phyloP scores from a whole-genome alignment of 371 early-diverging fungal species.

The Apophysomyces sp. region DNA sequence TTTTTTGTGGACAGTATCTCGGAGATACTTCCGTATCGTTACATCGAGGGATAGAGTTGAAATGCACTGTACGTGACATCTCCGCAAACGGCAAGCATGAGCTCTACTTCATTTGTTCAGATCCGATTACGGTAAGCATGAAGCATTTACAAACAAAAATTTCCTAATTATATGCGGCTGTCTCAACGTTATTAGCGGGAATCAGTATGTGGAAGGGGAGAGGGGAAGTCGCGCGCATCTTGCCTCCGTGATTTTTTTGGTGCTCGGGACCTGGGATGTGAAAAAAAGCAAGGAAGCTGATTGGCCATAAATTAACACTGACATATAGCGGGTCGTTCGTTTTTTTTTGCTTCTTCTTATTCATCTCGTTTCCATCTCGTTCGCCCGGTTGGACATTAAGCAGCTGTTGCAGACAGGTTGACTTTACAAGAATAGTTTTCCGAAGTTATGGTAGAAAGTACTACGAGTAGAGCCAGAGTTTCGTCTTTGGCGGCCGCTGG shows the following conservation, averaged over 20 bases:
- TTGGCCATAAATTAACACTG: background rate
- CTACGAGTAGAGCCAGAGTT: slow-evolving; percentile 14
- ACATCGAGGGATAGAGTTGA: background rate
- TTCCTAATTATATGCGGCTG: too few species aligned
- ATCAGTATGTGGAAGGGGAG: background rate
- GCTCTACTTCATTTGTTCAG: background rate
- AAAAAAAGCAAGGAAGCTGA: background rate
- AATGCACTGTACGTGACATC: background rate
- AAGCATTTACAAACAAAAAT: too few species aligned
- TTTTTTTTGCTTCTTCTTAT: slow-evolving; percentile 1
- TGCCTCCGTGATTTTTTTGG: background rate
- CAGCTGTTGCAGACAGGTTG: background rate
- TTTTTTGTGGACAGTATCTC: background rate
- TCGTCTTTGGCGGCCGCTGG: slow-evolving; percentile 24
- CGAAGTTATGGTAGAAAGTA: slow-evolving; percentile 15
- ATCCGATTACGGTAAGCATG: background rate
- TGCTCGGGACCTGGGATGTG: background rate
- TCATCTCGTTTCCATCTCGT: background rate
- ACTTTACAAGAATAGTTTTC: background rate
- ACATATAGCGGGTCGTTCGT: background rate
- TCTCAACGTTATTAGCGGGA: background rate
- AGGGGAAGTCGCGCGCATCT: background rate
- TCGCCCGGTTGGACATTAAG: background rate
- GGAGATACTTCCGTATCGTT: slow-evolving; percentile 1
- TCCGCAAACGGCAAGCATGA: background rate